A percentile compares a stretch with the other conserved stretches of the same genome.
Evolutionary conservation across 2,329 filamentous ascomycete species (phyloP).

Genomic region (Penicillium sp.): DNA sequence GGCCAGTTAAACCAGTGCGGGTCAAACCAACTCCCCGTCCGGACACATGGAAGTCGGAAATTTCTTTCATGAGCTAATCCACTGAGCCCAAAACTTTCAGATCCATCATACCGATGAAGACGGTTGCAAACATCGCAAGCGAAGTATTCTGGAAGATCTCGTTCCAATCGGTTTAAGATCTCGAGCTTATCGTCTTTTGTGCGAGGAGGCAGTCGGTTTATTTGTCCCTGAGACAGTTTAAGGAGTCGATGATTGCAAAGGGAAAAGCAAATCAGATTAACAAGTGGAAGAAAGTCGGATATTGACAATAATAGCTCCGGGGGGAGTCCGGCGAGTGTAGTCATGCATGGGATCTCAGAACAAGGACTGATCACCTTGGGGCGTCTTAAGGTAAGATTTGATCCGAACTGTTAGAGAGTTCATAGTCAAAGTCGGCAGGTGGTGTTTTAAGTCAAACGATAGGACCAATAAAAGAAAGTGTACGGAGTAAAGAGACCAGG

Average conservation of each 20-base stretch:
- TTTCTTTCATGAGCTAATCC: neutral
- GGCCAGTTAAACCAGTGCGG: no score
- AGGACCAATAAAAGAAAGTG: no score
- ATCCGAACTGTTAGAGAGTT: no score
- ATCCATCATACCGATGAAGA: slow-evolving; percentile 15
- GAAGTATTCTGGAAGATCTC: slow-evolving; percentile 16
- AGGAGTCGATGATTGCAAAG: slow-evolving; percentile 13
- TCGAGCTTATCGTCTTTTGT: slow-evolving; percentile 3
- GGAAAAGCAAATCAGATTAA: slow-evolving; percentile 5
- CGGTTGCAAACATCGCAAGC: slow-evolving; percentile 13
- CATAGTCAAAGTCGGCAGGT: no score
- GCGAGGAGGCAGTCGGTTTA: no score
- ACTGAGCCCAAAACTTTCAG: slow-evolving; percentile 8
- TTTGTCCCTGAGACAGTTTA: neutral
- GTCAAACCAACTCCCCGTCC: no score
- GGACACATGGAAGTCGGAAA: slow-evolving; percentile 1
- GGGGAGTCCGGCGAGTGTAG: neutral
- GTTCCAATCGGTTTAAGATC: slow-evolving; percentile 12
- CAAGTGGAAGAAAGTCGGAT: neutral
- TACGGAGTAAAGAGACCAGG: no score
- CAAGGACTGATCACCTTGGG: no score
- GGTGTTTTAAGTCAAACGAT: no score
- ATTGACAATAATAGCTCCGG: slow-evolving; percentile 6
- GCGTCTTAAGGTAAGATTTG: no score
- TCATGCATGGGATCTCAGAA: neutral